These are phyloP conservation scores for Scedosporium minutisporum DNA, from an alignment of 2,329 filamentous ascomycete species.

Conservation along the genomic window DNA sequence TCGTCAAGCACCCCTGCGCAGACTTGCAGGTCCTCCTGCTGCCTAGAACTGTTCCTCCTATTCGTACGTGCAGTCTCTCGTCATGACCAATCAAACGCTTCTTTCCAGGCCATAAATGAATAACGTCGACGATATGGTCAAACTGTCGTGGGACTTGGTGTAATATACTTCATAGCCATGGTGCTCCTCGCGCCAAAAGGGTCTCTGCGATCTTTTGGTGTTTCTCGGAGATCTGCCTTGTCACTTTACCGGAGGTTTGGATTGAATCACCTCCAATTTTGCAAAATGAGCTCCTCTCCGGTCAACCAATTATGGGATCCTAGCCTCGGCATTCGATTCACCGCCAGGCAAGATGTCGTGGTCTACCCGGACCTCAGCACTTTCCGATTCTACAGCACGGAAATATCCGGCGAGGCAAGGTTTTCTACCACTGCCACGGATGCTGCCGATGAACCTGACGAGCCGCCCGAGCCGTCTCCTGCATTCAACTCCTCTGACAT, in stretches of 20 bases:
- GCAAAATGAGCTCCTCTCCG: conserved; percentile 1
- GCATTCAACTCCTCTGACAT: not conserved
- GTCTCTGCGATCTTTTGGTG: not conserved
- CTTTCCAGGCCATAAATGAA: not conserved
- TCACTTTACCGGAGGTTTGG: not conserved
- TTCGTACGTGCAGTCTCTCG: not conserved
- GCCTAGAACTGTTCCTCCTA: not conserved
- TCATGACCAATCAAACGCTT: not conserved
- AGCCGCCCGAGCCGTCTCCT: not conserved
- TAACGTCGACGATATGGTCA: not conserved
- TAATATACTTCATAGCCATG: not conserved
- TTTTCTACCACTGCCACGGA: not conserved
- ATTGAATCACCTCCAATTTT: not conserved
- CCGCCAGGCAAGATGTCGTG: not conserved
- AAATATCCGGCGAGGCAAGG: not conserved
- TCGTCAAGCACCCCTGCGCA: not conserved
- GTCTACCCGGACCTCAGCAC: conserved; percentile 1
- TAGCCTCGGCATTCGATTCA: conserved; percentile 1
- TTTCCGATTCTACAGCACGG: not conserved
- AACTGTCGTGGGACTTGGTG: not conserved
- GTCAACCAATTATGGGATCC: conserved; percentile 2
- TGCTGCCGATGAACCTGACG: not conserved
- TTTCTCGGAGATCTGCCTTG: not conserved
- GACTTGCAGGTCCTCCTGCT: not conserved
- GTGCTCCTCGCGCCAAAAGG: not conserved